Conservation (phyloP, 106 monocot genomes). For the Posidonia australis region DNA sequence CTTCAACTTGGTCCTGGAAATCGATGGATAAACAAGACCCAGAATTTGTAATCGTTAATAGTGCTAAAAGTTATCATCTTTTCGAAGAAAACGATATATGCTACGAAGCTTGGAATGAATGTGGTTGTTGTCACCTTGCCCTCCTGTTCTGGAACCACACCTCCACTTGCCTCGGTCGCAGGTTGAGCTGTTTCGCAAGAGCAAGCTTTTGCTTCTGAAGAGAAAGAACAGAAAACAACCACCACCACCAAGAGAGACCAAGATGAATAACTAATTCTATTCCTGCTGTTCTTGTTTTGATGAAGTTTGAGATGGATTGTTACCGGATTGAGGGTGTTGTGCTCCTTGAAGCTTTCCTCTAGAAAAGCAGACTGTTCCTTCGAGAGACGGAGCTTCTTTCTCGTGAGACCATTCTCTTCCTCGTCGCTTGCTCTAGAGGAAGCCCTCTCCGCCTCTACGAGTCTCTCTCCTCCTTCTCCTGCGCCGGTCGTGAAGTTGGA, state of each 20-base stretch:
- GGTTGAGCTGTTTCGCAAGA: conserved; percentile 55
- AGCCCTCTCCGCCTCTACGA: conserved; percentile 25
- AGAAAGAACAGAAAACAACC: neutral
- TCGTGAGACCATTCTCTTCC: conserved; percentile 45
- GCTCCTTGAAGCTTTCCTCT: conserved; percentile 78
- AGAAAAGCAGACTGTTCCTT: conserved; percentile 77
- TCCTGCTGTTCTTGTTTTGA: no score
- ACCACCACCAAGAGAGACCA: no score
- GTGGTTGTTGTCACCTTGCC: conserved; percentile 37
- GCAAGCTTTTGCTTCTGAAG: conserved; percentile 55
- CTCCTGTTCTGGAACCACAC: conserved; percentile 75
- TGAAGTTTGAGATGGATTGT: neutral
- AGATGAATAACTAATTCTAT: no score
- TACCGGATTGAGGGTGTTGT: conserved; percentile 78
- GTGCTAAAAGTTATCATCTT: no score
- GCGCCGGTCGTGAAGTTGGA: neutral
- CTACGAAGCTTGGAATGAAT: neutral
- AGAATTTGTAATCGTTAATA: no score
- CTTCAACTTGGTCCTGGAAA: conserved; percentile 47
- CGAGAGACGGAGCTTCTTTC: conserved; percentile 79
- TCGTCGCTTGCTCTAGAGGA: conserved; percentile 62
- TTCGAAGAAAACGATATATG: neutral
- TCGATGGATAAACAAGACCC: no score
- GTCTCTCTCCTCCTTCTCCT: neutral
- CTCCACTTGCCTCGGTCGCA: conserved; percentile 55